phyloP scores from a whole-genome alignment of 106 monocot species.

The Phalaenopsis equestris region DNA sequence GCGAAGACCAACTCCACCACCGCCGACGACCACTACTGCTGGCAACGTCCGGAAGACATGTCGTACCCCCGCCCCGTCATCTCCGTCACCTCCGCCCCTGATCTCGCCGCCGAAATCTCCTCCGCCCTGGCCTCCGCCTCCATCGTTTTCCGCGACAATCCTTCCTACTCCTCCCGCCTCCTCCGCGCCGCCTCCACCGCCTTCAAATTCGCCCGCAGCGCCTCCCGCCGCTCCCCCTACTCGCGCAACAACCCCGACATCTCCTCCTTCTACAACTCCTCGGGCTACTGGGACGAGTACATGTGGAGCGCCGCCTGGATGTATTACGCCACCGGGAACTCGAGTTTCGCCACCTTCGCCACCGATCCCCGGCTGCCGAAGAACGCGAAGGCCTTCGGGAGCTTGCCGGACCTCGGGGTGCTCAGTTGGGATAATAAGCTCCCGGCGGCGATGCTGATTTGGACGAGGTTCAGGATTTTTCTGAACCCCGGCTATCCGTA shows the following conservation, averaged over 20 bases:
- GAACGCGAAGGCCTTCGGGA: constrained; percentile 47
- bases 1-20: constrained; percentile 37
- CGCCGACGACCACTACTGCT: constrained; percentile 88
- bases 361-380: constrained; percentile 51
- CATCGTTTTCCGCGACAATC: constrained; percentile 69
- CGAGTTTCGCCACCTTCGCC: constrained; percentile 39
- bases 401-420: constrained; percentile 42
- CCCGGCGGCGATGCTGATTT: constrained; percentile 62
- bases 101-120: constrained; percentile 70
- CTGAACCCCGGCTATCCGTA: constrained; percentile 85
- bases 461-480: constrained; percentile 73
- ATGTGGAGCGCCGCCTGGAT: constrained; percentile 93
- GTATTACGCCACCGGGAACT: constrained; percentile 88
- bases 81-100: constrained; percentile 35
- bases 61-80: constrained; percentile 37
- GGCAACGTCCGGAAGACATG: constrained; percentile 90
- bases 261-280: constrained; percentile 73
- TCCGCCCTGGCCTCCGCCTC: constrained; percentile 83
- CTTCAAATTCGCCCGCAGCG: constrained; percentile 55
- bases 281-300: constrained; percentile 87
- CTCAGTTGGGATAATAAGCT: constrained; percentile 99
- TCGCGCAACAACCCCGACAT: constrained; percentile 25
- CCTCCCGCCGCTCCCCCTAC: constrained; percentile 25
- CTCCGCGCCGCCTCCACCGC: constrained; percentile 42
- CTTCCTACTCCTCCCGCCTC: constrained; percentile 61